Conservation (phyloP, 2,329 filamentous ascomycete genomes). For the Talaromyces albobiverticillius region DNA sequence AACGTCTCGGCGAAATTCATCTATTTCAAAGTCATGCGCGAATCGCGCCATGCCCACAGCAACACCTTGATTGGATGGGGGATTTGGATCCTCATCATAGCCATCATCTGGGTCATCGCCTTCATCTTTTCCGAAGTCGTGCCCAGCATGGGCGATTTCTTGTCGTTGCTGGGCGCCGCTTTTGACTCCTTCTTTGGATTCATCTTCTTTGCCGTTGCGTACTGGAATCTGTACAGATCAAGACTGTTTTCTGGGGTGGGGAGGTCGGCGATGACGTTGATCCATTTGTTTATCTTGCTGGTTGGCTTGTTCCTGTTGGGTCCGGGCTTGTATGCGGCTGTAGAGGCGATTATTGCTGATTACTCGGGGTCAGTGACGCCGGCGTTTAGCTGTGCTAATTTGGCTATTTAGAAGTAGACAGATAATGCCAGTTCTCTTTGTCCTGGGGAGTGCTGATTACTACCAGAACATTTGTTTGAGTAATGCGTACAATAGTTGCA, state of each 20-base stretch:
- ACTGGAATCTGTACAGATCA: constrained; percentile 45
- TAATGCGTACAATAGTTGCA: too few species aligned
- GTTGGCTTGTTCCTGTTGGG: constrained; percentile 50
- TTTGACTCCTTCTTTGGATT: constrained; percentile 53
- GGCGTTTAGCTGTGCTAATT: constrained; percentile 50
- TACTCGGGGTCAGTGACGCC: constrained; percentile 44
- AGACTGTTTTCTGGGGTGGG: constrained; percentile 35
- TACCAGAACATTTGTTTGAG: too few species aligned
- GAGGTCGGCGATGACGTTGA: constrained; percentile 42
- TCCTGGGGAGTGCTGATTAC: too few species aligned
- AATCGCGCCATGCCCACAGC: constrained; percentile 45
- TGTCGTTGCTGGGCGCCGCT: constrained; percentile 47
- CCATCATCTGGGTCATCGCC: constrained; percentile 41
- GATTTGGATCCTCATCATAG: constrained; percentile 44
- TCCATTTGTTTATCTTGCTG: constrained; percentile 47
- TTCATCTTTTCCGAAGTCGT: constrained; percentile 51
- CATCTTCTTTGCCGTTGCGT: constrained; percentile 51
- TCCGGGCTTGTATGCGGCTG: constrained; percentile 52
- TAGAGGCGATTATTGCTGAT: constrained; percentile 52
- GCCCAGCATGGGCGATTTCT: constrained; percentile 51
- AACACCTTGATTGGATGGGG: constrained; percentile 49
- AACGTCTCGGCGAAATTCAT: constrained; percentile 50
- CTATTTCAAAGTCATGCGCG: constrained; percentile 44
- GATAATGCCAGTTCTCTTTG: too few species aligned
- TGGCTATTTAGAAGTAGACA: constrained; percentile 48